Evolutionary conservation across 83 land plant species (phyloP).

Genomic region (Isoetes engelmannii): DNA sequence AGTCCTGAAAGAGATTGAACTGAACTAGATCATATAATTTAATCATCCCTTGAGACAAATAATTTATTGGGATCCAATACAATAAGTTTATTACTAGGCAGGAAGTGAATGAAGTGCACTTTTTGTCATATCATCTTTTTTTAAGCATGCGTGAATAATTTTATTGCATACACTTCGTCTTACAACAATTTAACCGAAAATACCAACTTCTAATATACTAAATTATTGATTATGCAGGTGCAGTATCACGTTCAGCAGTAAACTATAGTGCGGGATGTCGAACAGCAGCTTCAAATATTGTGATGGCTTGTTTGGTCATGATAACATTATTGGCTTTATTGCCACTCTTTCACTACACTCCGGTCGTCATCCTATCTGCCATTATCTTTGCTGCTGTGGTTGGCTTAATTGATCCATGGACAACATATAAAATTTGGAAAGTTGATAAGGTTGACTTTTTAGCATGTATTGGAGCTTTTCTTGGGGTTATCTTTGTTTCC

Average conservation of each 20-base stretch:
- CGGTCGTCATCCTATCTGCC: not conserved
- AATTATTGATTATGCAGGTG: not conserved
- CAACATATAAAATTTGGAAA: not conserved
- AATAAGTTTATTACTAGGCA: too few species aligned
- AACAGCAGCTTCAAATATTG: slow-evolving; percentile 2
- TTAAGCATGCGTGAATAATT: too few species aligned
- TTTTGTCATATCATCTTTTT: too few species aligned
- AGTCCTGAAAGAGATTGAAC: too few species aligned
- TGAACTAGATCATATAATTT: too few species aligned
- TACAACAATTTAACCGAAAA: too few species aligned
- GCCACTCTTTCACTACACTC: not conserved
- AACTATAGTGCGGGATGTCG: not conserved
- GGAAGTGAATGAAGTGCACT: too few species aligned
- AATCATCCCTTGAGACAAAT: too few species aligned
- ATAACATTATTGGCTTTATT: not conserved
- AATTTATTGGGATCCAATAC: too few species aligned
- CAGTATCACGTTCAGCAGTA: slow-evolving; percentile 1
- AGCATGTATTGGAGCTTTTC: slow-evolving; percentile 8
- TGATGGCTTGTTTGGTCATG: not conserved
- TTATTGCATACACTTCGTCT: too few species aligned
- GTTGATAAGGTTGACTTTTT: slow-evolving; percentile 15
- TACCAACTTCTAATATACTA: too few species aligned
- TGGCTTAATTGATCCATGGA: not conserved
- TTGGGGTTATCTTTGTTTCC: slow-evolving; percentile 11
- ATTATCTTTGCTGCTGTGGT: not conserved